A percentile compares a stretch with the other conserved stretches of the same genome.
phyloP scores from a whole-genome alignment of 2,329 filamentous ascomycete genomes.

The Amesomyces nigricolor region DNA sequence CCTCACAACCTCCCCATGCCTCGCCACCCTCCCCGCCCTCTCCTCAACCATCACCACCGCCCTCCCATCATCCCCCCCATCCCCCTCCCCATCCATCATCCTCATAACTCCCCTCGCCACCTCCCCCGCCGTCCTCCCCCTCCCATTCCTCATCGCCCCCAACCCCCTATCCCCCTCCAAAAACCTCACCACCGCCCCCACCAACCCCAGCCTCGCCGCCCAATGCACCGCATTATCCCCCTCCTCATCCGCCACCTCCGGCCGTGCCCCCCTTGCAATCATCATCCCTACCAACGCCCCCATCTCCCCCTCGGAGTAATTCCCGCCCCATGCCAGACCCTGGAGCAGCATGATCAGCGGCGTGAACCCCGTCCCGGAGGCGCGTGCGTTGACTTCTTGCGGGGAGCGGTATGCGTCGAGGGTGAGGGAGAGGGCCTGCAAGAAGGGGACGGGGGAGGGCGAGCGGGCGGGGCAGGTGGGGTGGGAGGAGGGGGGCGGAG shows the following conservation, averaged over 20 bases:
- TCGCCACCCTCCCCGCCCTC: not conserved
- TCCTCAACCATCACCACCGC: not conserved
- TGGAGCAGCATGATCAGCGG: not conserved
- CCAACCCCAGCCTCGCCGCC: conserved; percentile 1
- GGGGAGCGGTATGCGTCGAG: not conserved
- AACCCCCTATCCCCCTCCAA: not conserved
- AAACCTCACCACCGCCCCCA: not conserved
- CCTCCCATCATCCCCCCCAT: no score
- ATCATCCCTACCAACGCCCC: not conserved
- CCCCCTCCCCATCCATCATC: not conserved
- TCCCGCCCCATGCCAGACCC: not conserved
- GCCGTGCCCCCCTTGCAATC: not conserved
- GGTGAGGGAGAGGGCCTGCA: not conserved
- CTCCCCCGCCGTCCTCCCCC: not conserved
- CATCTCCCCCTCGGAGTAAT: not conserved
- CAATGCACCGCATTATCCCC: not conserved
- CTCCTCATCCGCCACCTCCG: not conserved
- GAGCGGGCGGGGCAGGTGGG: not conserved
- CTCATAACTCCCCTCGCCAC: not conserved
- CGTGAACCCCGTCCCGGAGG: not conserved
- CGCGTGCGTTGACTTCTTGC: not conserved
- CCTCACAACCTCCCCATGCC: not conserved
- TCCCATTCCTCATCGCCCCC: not conserved
- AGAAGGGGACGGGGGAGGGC: not conserved
- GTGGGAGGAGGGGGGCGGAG: not conserved